Evolutionary conservation across 345 rosid genomes (phyloP).

Genomic region (Sonneratia caseolaris): DNA sequence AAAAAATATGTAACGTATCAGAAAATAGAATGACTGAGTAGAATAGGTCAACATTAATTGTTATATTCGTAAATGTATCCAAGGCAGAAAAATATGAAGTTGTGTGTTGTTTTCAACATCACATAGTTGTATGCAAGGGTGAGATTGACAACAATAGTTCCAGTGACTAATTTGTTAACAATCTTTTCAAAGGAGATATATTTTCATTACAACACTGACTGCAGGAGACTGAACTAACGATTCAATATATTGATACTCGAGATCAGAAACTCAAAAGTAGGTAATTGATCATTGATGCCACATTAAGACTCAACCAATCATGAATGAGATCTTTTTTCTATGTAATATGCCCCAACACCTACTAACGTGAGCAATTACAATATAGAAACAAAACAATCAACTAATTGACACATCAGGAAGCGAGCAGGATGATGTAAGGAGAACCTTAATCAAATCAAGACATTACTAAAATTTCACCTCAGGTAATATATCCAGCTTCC

Average conservation of each 20-base stretch:
- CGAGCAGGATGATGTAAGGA: neutral
- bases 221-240: too few species aligned
- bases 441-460: neutral
- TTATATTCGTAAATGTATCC: neutral
- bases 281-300: neutral
- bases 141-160: neutral
- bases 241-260: too few species aligned
- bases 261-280: too few species aligned
- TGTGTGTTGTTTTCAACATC: neutral
- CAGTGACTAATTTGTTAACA: neutral
- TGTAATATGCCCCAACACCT: neutral
- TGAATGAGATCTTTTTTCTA: neutral
- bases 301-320: neutral
- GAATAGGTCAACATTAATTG: neutral
- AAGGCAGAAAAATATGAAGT: neutral
- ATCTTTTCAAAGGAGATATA: neutral
- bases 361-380: neutral
- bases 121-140: neutral
- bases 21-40: neutral
- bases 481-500: constrained; percentile 77
- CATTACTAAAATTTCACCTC: constrained; percentile 40
- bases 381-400: neutral
- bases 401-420: neutral
- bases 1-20: neutral
- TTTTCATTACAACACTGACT: neutral